Evolutionary conservation across 2,329 filamentous ascomycete species (phyloP).

Genomic region (Cladosporium sp.): DNA sequence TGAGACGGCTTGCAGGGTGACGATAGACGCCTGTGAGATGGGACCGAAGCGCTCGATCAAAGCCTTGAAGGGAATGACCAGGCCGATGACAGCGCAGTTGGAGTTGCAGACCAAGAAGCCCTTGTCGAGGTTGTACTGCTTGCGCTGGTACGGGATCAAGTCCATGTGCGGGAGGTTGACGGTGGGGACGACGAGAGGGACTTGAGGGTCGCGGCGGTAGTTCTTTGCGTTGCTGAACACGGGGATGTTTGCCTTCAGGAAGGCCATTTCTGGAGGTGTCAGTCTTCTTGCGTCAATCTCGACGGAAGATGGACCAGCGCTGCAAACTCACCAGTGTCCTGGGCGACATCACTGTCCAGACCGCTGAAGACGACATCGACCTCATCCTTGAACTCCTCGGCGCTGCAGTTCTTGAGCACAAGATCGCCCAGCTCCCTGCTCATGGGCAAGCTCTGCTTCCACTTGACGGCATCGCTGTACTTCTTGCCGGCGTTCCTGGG

Average conservation of each 20-base stretch:
- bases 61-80: slow-evolving; percentile 92
- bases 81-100: slow-evolving; percentile 94
- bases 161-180: slow-evolving; percentile 88
- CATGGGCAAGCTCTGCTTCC: slow-evolving; percentile 91
- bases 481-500: slow-evolving; percentile 87
- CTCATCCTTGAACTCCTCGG: slow-evolving; percentile 82
- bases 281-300: slow-evolving; percentile 4
- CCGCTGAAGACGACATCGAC: slow-evolving; percentile 86
- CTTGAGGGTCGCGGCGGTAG: slow-evolving; percentile 84
- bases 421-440: slow-evolving; percentile 72
- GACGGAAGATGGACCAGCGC: background rate
- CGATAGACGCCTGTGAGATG: slow-evolving; percentile 74
- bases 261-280: slow-evolving; percentile 71
- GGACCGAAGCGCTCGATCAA: slow-evolving; percentile 83
- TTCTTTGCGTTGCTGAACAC: slow-evolving; percentile 99
- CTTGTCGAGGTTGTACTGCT: slow-evolving; percentile 69
- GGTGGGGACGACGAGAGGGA: slow-evolving; percentile 91
- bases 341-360: slow-evolving; percentile 87
- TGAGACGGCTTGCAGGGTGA: slow-evolving; percentile 92
- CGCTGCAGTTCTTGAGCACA: slow-evolving; percentile 80
- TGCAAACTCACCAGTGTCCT: slow-evolving; percentile 71
- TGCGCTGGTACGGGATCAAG: slow-evolving; percentile 84
- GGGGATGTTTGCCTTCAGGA: slow-evolving; percentile 81
- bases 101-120: slow-evolving; percentile 97
- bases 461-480: slow-evolving; percentile 89